Conservation (phyloP, 352 stramenopile species). For the Phytopythium delawarense region DNA sequence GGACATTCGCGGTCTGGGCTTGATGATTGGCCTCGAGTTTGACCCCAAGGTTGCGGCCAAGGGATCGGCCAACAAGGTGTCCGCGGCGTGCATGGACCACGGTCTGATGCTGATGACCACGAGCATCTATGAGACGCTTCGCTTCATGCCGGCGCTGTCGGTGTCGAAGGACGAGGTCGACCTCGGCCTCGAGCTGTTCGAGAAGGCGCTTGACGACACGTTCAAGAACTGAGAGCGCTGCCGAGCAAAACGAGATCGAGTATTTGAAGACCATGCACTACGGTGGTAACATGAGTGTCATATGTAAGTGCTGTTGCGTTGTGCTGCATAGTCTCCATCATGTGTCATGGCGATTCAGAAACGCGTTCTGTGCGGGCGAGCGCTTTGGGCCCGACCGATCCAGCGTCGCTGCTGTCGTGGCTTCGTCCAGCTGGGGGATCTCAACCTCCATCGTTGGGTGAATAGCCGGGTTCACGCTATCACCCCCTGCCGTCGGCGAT, state of each 20-base stretch:
- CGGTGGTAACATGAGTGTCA: neutral
- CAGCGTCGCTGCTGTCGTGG: neutral
- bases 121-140: slow-evolving; percentile 89
- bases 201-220: slow-evolving; percentile 47
- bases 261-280: neutral
- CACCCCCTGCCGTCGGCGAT: no score
- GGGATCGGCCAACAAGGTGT: slow-evolving; percentile 72
- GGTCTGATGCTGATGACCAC: slow-evolving; percentile 91
- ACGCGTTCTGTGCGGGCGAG: slow-evolving; percentile 65
- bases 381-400: slow-evolving; percentile 13
- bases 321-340: neutral
- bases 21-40: slow-evolving; percentile 94
- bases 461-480: no score
- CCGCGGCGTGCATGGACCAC: slow-evolving; percentile 76
- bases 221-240: slow-evolving; percentile 23
- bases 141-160: slow-evolving; percentile 91
- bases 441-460: neutral
- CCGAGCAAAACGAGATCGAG: neutral
- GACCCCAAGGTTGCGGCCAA: slow-evolving; percentile 39
- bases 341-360: slow-evolving; percentile 28
- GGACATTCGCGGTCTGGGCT: slow-evolving; percentile 89
- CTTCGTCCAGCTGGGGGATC: neutral
- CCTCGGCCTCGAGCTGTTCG: slow-evolving; percentile 53
- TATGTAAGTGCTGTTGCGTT: neutral
- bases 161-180: slow-evolving; percentile 73